Base-by-base conservation (phyloP, 441 rosid species). In the Croton laevigatus region DNA sequence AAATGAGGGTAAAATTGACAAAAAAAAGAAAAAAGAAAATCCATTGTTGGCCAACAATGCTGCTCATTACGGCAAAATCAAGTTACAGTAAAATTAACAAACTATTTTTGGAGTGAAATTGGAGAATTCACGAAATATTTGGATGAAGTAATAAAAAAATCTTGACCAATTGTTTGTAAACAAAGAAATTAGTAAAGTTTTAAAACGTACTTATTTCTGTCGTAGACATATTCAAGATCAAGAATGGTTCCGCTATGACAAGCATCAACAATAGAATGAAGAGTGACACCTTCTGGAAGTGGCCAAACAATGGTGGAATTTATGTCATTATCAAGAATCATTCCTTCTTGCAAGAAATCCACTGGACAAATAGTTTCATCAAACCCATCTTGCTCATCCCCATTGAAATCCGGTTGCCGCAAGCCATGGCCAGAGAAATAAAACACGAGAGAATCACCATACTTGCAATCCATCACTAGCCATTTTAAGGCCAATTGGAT, bases 231-330 rank as follows among this genome's bases (percentile, higher is more conserved):
- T 8, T 72, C 66, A 23, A 88, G 82, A 75, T 88, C 86, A 37
- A 86, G 87, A 12, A 85, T 68, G n/a, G 89, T 87, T 60, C 89
- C 91, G 37, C 89, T 85, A 40, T 87, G 89, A 61, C 87, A 85
- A 74, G 89, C 82, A 76, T 87, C 91, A 22, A 87, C 76, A 45
- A 85, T 77, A 48, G 89, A 83, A 54, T 88, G 89, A 67, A 86
- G 92, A 32, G 77, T 84, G 60, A 81, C 88, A 16, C 87, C 90
- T 11, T 65, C 1, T 1, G 22, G 45, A 8, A 88, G 82, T 2
- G 90, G 90, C 73, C 62, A 45, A n/a, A 88, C 92, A 20, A 88
- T 79, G 62, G 64, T 49, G 13, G 78, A 59, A 63, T 88, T 79
- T 3, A 88, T 83, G 10, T 86, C 75, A 60, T 83, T 81, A 32